Base-by-base conservation (phyloP, 2,329 filamentous ascomycete genomes). In the Hymenoscyphus fructigenus region DNA sequence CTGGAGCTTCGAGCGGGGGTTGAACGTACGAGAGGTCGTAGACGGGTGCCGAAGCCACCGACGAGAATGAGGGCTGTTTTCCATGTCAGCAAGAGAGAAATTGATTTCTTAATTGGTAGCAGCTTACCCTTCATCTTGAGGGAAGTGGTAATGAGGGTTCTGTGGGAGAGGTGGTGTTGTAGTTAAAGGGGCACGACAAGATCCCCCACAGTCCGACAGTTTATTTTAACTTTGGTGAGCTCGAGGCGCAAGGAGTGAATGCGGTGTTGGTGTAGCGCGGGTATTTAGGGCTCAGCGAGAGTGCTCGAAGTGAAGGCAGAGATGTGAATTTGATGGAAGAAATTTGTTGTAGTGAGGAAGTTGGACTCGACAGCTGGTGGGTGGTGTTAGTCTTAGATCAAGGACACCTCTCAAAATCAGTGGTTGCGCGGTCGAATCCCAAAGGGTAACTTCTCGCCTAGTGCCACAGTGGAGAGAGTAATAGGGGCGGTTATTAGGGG, bases 31-130 rank as follows among this genome's bases (percentile, higher is more conserved):
- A 98, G 87, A 84, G 94, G 94, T 78, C 94, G 91, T 76, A 99
- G 90, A 81, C 94, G 93, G 80, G 94, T 99, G 83, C 94, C 94
- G 81, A 97, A 99, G 80, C 94, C 95, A 83, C 95, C 95, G 81
- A 98, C 95, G 78, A 98, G 93, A 90, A 97, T 97, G 78, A 97
- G 90, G 83, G 93, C 93, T 97, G 41, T 55, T 28, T 2, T 32
- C 14, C 36, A 66, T 62, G 63, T 76, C 66, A 76, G 71, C 59
- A 63, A 20, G 17, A 5, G 44, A 23, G 3, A 36, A 57, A 53
- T 28, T 50, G 50, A 41, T 4, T 3, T 7, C 28, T 26, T 6
- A 26, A 56, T 41, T 7, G 10, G 17, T 10, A 23, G 20, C 3
- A 47, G 14, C 61, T 9, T 55, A 59, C 55, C 61, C 32, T 62